Conservation (phyloP, 495 filamentous ascomycete species). For the Penicillium angulare region DNA sequence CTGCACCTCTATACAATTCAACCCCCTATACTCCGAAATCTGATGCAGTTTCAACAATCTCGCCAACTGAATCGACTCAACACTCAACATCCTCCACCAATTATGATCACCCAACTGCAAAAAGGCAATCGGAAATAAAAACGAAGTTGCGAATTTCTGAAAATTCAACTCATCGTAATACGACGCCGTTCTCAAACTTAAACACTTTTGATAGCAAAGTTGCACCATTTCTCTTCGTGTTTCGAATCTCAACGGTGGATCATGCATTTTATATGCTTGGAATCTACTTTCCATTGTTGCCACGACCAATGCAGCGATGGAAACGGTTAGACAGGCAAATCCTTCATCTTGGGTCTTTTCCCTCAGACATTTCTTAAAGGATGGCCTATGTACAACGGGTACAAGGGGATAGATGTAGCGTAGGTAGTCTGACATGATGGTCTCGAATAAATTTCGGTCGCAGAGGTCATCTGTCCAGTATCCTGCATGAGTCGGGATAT, state of each 20-base stretch:
- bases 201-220: conserved; percentile 14
- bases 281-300: conserved; percentile 20
- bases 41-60: conserved; percentile 20
- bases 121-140: conserved; percentile 18
- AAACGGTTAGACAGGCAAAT: conserved; percentile 12
- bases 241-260: conserved; percentile 9
- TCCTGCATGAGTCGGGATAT: not conserved
- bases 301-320: conserved; percentile 22
- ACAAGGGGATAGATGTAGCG: conserved; percentile 20
- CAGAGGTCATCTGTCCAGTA: conserved; percentile 17
- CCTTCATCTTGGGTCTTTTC: conserved; percentile 15
- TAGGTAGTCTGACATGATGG: conserved; percentile 23
- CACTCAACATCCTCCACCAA: conserved; percentile 21
- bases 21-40: conserved; percentile 15
- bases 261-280: conserved; percentile 8
- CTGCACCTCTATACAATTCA: conserved; percentile 37
- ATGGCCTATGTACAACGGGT: conserved; percentile 24
- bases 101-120: conserved; percentile 25
- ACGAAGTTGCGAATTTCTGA: conserved; percentile 23
- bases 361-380: conserved; percentile 5
- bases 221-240: conserved; percentile 21
- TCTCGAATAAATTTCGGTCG: conserved; percentile 15
- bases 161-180: conserved; percentile 26
- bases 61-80: conserved; percentile 25
- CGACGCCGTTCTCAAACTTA: conserved; percentile 9